Evolutionary conservation across 306 rosid species (phyloP), one percentile per base, ranked within the genome.

Genomic region (Quercus mongolica): DNA sequence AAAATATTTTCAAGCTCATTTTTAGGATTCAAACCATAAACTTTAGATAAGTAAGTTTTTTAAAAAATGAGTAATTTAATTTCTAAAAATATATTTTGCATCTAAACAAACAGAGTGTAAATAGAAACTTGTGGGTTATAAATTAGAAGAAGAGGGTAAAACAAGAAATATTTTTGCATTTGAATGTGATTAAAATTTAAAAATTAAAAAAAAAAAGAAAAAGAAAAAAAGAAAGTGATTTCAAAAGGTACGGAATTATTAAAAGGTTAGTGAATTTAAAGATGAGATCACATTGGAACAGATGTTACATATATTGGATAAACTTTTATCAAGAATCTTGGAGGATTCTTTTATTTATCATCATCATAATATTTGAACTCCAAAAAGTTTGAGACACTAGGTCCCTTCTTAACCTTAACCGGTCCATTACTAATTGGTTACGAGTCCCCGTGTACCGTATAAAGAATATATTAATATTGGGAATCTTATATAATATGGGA

Each of bases 361-460:
- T 18, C 4, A 56, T 70, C 30, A 20, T 64, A 35, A 56, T 3
- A 31, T 70, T 75, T 17, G 17, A 78, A 82, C 84, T 72, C 79
- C 72, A 67, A 79, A 81, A 78, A 79, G 80, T 65, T 72, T 73
- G 74, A 69, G 78, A 73, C 70, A 30, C 20, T 38, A 18, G n/a
- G 9, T 15, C 49, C 71, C 54, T 21, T 31, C 41, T 64, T 64
- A 72, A 81, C 52, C 84, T 82, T 86, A 84, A 82, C 76, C 28
- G 28, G 28, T 26, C 28, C 77, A 75, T 33, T 62, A 62, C 20
- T 30, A 65, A 70, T 84, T 74, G 73, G 91, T 87, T 83, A 80
- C 90, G 80, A 84, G 86, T 91, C 78, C 91, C 84, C 87, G 88
- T 84, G 87, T 80, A 87, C 79, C 71, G 78, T 56, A 73, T 71